These are phyloP conservation scores for Eragrostis nindensis DNA, from an alignment of 176 grass and related monocot species.

Conservation along the genomic window DNA sequence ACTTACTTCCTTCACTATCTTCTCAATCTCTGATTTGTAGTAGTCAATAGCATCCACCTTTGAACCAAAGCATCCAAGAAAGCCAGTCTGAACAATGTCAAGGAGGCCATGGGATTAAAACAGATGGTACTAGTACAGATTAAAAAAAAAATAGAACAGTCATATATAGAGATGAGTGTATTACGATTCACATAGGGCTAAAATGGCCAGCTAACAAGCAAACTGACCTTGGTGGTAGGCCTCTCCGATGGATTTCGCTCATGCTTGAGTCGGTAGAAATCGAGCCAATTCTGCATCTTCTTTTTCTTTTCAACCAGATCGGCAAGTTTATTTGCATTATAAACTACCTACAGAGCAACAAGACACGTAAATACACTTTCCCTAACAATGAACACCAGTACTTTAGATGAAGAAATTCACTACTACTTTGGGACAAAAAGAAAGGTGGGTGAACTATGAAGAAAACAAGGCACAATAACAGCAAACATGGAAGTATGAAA, in stretches of 20 bases:
- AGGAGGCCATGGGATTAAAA: constrained; percentile 38
- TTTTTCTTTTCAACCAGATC: constrained; percentile 91
- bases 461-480: neutral
- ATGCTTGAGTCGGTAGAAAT: constrained; percentile 86
- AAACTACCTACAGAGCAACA: constrained; percentile 63
- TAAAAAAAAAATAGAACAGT: neutral
- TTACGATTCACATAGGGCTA: constrained; percentile 6
- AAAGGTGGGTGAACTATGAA: neutral
- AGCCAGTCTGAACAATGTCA: constrained; percentile 68
- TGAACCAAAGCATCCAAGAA: constrained; percentile 84
- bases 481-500: constrained; percentile 30
- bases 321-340: constrained; percentile 91
- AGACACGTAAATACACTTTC: constrained; percentile 1
- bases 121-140: neutral
- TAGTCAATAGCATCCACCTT: constrained; percentile 95
- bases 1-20: constrained; percentile 82
- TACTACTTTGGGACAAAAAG: neutral
- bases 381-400: neutral
- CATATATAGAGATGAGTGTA: neutral
- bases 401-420: neutral
- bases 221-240: constrained; percentile 82
- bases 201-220: neutral
- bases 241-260: constrained; percentile 68
- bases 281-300: constrained; percentile 85
- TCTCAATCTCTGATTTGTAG: constrained; percentile 89